These are phyloP conservation scores for Uronychia binucleata DNA, from an alignment of 73 alveolate species.

Conservation along the genomic window DNA sequence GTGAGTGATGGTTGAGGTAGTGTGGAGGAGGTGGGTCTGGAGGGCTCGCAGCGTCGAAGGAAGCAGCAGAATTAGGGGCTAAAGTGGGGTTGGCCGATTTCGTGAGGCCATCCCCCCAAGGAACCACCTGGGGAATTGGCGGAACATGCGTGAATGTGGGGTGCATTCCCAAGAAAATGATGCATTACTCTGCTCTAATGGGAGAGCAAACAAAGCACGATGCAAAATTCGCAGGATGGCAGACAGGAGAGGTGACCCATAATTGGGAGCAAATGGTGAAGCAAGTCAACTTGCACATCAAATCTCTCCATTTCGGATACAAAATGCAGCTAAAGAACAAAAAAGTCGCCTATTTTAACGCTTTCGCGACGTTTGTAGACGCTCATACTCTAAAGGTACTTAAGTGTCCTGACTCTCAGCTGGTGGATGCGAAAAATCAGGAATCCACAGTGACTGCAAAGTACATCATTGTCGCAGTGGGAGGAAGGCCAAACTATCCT, in stretches of 20 bases:
- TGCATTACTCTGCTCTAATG: conserved; percentile 97
- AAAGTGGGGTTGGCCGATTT: conserved; percentile 97
- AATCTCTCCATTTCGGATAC: conserved; percentile 92
- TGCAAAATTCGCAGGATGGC: conserved; percentile 78
- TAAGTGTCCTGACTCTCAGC: conserved; percentile 52
- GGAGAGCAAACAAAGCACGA: conserved; percentile 80
- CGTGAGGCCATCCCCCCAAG: conserved; percentile 97
- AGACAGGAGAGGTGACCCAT: conserved; percentile 61
- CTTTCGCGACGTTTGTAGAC: conserved; percentile 94
- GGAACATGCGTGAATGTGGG: conserved; percentile 99
- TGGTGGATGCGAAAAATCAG: conserved; percentile 56
- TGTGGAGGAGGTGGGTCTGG: conserved; percentile 99
- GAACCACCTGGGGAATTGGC: conserved; percentile 99
- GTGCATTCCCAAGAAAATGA: conserved; percentile 99
- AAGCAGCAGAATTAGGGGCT: conserved; percentile 93
- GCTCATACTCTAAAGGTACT: conserved; percentile 90
- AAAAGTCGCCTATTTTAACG: conserved; percentile 89
- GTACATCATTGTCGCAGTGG: conserved; percentile 86
- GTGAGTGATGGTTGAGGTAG: too few species aligned
- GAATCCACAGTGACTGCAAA: conserved; percentile 80
- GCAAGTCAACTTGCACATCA: conserved; percentile 88
- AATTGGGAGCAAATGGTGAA: conserved; percentile 91
- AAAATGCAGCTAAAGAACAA: conserved; percentile 74
- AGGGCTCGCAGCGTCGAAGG: conserved; percentile 98
- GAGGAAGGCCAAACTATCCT: conserved; percentile 90